Conservation (phyloP, 2,329 filamentous ascomycete genomes). For the Neobulgaria alba region DNA sequence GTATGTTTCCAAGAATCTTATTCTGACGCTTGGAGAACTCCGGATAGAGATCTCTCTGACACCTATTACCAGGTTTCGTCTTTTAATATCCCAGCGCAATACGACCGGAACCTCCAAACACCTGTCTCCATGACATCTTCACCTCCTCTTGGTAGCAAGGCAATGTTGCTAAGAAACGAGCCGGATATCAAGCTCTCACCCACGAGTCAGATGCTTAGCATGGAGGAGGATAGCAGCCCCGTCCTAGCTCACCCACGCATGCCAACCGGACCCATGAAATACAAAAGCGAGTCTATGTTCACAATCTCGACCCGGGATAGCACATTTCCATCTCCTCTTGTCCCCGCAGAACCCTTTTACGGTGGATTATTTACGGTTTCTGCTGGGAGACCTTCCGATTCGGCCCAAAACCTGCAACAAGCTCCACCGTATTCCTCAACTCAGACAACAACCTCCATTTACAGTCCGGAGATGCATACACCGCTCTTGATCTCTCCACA, state of each 20-base stretch:
- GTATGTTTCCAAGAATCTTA: slow-evolving; percentile 14
- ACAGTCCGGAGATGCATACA: neutral
- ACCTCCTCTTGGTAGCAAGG: slow-evolving; percentile 13
- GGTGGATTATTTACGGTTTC: neutral
- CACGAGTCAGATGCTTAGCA: neutral
- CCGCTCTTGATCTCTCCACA: too few relatives aligned
- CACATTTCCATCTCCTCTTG: neutral
- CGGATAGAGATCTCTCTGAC: slow-evolving; percentile 7
- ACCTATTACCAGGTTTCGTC: slow-evolving; percentile 21
- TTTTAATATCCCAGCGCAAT: slow-evolving; percentile 23
- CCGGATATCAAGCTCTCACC: slow-evolving; percentile 16
- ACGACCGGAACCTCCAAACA: slow-evolving; percentile 22
- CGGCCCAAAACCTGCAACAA: neutral
- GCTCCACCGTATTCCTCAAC: neutral
- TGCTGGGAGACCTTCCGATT: neutral
- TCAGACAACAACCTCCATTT: neutral
- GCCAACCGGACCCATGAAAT: neutral
- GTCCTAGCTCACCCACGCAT: too few relatives aligned
- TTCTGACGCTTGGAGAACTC: neutral
- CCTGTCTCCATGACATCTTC: slow-evolving; percentile 22
- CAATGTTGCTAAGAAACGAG: slow-evolving; percentile 8
- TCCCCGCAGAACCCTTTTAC: neutral
- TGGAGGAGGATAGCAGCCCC: neutral
- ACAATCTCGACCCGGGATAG: neutral
- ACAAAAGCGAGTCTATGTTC: neutral